A percentile compares a stretch with the other conserved stretches of the same genome.
Conservation (phyloP, 768 basidiomycete genomes). For the Cystofilobasidium macerans region DNA sequence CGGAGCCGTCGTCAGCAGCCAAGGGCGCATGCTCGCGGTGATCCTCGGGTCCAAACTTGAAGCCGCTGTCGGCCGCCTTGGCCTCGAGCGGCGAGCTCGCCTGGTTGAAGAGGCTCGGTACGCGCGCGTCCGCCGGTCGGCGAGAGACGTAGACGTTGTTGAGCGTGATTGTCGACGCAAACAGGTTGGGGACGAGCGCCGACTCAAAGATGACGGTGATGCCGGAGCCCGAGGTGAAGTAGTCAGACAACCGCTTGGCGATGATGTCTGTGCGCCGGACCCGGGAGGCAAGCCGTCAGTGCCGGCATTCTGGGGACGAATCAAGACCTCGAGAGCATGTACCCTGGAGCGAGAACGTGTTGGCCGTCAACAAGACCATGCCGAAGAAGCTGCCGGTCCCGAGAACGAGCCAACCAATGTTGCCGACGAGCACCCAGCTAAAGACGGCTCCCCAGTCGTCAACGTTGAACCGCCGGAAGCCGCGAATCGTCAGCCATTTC, state of each 20-base stretch:
- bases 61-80: conserved; percentile 30
- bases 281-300: neutral
- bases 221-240: conserved; percentile 85
- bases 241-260: conserved; percentile 77
- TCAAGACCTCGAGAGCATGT: conserved; percentile 32
- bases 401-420: conserved; percentile 87
- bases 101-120: neutral
- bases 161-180: conserved; percentile 88
- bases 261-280: conserved; percentile 51
- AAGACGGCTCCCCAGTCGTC: conserved; percentile 95
- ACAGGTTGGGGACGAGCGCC: conserved; percentile 96
- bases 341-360: conserved; percentile 79
- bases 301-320: too few species aligned
- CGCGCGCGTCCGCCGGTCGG: conserved; percentile 53
- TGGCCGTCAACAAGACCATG: conserved; percentile 75
- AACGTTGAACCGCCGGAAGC: conserved; percentile 86
- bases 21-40: conserved; percentile 46
- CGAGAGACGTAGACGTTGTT: conserved; percentile 92
- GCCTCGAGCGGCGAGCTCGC: neutral
- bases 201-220: conserved; percentile 92
- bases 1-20: conserved; percentile 11
- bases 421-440: conserved; percentile 91
- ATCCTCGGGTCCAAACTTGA: conserved; percentile 52
- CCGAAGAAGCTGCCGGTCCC: conserved; percentile 98
- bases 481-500: conserved; percentile 93